These are phyloP conservation scores for Prunus dulcis DNA, from an alignment of 306 rosid species.

Conservation along the genomic window DNA sequence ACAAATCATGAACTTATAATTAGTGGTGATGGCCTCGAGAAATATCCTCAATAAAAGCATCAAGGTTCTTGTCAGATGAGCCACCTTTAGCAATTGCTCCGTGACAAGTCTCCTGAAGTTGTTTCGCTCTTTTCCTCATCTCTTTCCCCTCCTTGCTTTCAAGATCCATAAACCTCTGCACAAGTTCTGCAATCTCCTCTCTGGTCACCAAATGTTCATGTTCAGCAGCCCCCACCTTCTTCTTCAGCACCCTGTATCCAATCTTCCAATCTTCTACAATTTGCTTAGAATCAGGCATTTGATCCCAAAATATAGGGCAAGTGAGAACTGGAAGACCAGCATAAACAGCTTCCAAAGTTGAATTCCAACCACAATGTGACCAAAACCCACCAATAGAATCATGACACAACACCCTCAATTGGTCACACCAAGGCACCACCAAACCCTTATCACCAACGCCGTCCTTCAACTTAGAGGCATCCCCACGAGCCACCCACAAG, in stretches of 20 bases:
- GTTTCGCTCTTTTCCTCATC: conserved; percentile 18
- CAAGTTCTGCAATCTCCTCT: conserved; percentile 29
- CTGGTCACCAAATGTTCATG: conserved; percentile 16
- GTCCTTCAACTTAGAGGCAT: conserved; percentile 18
- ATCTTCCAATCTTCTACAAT: conserved; percentile 46
- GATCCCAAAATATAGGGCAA: conserved; percentile 36
- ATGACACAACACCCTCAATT: conserved; percentile 41
- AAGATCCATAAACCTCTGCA: conserved; percentile 33
- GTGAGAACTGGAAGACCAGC: conserved; percentile 42
- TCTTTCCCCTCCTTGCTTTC: conserved; percentile 12
- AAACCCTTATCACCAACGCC: conserved; percentile 30
- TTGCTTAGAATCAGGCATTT: conserved; percentile 33
- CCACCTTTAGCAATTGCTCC: conserved; percentile 38
- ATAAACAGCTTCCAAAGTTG: conserved; percentile 38
- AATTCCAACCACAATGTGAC: conserved; percentile 61
- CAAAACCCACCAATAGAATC: conserved; percentile 46
- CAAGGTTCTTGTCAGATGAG: conserved; percentile 27
- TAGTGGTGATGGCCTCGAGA: neutral
- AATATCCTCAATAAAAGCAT: conserved; percentile 27
- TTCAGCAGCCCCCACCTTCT: neutral
- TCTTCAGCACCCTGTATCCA: conserved; percentile 38
- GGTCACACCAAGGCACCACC: conserved; percentile 55
- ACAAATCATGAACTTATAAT: neutral
- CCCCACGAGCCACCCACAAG: conserved; percentile 31
- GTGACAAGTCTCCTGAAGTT: conserved; percentile 17